Conservation (phyloP, 176 grass and related monocot genomes). For the Juncus inflexus region DNA sequence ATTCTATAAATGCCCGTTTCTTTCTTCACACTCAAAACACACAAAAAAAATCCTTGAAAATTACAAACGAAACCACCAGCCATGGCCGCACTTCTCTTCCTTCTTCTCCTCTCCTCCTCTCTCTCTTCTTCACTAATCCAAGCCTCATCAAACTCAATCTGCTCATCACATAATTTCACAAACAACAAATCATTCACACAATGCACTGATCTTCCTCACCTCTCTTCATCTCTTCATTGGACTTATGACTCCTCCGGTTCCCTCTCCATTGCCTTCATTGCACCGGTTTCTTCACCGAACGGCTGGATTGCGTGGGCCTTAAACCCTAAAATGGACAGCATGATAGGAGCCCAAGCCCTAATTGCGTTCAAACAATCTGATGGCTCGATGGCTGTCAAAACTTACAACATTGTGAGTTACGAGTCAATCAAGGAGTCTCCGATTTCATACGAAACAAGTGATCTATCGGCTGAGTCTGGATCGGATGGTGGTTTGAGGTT, state of each 20-base stretch:
- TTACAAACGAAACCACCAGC: no score
- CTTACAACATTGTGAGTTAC: slow-evolving; percentile 48
- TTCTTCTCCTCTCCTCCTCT: not conserved
- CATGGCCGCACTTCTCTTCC: not conserved
- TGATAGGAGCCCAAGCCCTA: slow-evolving; percentile 47
- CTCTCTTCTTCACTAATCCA: not conserved
- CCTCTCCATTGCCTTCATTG: slow-evolving; percentile 46
- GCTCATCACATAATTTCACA: slow-evolving; percentile 28
- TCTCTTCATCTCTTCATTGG: slow-evolving; percentile 55
- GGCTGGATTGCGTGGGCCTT: slow-evolving; percentile 65
- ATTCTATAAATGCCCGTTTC: no score
- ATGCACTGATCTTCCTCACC: slow-evolving; percentile 50
- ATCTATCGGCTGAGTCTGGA: slow-evolving; percentile 36
- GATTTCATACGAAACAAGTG: slow-evolving; percentile 28
- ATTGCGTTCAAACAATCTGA: slow-evolving; percentile 27
- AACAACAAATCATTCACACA: slow-evolving; percentile 34
- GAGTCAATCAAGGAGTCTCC: slow-evolving; percentile 7
- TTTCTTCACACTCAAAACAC: no score
- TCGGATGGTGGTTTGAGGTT: slow-evolving; percentile 32
- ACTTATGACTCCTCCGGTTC: slow-evolving; percentile 33
- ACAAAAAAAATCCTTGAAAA: no score
- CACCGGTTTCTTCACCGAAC: slow-evolving; percentile 19
- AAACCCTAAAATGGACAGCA: slow-evolving; percentile 40
- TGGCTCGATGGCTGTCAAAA: slow-evolving; percentile 29
- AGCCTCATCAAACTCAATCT: not conserved